Percentiles rank a stretch among this genome's conserved stretches.
These are phyloP conservation scores for Acacia crassicarpa DNA, from an alignment of 306 rosid species.

Conservation along the genomic window DNA sequence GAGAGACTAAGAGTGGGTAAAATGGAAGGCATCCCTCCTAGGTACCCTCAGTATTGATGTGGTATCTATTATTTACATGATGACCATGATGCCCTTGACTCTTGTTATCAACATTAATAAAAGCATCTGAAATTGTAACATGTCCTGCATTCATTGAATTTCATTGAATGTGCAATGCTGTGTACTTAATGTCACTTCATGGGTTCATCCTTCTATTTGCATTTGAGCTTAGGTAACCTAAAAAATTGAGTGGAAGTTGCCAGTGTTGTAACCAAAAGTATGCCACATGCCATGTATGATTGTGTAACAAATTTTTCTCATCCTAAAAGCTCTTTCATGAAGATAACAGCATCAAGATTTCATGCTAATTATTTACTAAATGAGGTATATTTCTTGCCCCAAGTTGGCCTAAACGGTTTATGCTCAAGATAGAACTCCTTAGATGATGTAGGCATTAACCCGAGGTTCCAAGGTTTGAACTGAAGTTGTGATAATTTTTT, in stretches of 20 bases:
- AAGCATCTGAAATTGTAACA: background rate
- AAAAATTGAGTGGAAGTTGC: background rate
- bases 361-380: background rate
- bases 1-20: conserved; percentile 1
- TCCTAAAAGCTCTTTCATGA: background rate
- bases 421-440: conserved; percentile 4
- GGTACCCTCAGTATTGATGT: background rate
- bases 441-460: conserved; percentile 27
- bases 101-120: background rate
- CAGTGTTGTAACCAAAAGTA: background rate
- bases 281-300: background rate
- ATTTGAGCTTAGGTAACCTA: background rate
- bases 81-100: background rate
- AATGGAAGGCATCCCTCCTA: background rate
- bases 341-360: background rate
- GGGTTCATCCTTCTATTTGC: background rate
- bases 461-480: conserved; percentile 18
- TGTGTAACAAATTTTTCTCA: background rate
- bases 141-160: background rate
- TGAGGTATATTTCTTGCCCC: background rate
- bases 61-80: background rate
- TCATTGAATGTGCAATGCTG: background rate
- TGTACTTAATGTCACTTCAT: background rate
- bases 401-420: background rate
- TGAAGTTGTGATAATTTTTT: conserved; percentile 10